Conservation (phyloP, 768 basidiomycete species). For the Rubroboletus satanas region DNA sequence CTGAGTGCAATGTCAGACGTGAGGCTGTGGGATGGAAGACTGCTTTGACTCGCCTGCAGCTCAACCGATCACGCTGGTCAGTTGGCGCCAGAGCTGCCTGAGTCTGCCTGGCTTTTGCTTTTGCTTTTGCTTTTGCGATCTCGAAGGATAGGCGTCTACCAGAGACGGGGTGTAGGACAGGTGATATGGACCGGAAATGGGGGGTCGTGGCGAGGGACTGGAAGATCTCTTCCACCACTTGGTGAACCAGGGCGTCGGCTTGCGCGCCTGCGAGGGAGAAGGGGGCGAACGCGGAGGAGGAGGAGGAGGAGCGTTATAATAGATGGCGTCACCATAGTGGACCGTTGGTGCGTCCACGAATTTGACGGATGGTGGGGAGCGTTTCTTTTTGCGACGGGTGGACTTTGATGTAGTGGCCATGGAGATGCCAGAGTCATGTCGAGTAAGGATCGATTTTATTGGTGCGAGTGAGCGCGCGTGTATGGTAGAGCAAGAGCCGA, state of each 20-base stretch:
- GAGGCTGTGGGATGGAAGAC: neutral
- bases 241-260: constrained; percentile 21
- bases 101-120: constrained; percentile 24
- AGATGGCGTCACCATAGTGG: constrained; percentile 37
- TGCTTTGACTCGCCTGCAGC: neutral
- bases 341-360: constrained; percentile 65
- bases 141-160: constrained; percentile 23
- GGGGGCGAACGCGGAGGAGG: constrained; percentile 16
- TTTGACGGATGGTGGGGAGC: constrained; percentile 53
- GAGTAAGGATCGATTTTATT: constrained; percentile 58
- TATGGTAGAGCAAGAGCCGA: constrained; percentile 30
- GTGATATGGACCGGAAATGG: constrained; percentile 32
- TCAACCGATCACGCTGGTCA: constrained; percentile 22
- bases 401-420: constrained; percentile 32
- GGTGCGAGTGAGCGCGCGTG: constrained; percentile 21
- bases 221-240: constrained; percentile 27
- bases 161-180: constrained; percentile 31
- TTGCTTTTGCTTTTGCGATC: constrained; percentile 8
- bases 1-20: neutral
- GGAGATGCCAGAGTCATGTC: constrained; percentile 47
- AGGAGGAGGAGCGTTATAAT: constrained; percentile 13
- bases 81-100: constrained; percentile 26
- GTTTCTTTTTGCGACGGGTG: constrained; percentile 27
- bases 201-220: constrained; percentile 21
- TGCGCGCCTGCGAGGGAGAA: constrained; percentile 8